Evolutionary conservation across 2,329 filamentous ascomycete species (phyloP).

Genomic region (Cladosporium austrohemisphaericum): DNA sequence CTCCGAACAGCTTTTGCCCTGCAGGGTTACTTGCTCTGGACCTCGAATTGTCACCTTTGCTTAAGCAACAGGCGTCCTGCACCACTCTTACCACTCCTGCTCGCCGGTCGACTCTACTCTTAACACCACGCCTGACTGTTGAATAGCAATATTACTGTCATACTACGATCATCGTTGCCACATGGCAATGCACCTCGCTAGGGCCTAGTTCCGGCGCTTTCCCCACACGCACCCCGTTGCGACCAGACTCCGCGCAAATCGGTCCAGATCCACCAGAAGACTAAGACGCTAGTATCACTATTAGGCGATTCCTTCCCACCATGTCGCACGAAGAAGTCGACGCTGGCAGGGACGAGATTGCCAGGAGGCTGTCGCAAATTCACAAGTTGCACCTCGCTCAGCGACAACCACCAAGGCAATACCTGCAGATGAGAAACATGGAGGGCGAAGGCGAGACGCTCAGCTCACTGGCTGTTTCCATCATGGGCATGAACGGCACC

Average conservation of each 20-base stretch:
- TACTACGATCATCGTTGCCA: background rate
- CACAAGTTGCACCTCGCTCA: conserved; percentile 13
- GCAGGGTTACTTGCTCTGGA: conserved; percentile 11
- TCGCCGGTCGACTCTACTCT: background rate
- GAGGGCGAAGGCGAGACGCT: conserved; percentile 7
- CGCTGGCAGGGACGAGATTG: conserved; percentile 13
- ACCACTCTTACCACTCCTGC: no score
- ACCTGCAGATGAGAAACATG: background rate
- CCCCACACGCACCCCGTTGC: conserved; percentile 11
- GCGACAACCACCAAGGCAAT: background rate
- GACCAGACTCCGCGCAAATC: background rate
- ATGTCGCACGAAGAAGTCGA: conserved; percentile 9
- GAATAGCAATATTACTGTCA: no score
- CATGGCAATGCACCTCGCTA: conserved; percentile 10
- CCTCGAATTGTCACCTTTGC: background rate
- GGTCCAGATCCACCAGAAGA: background rate
- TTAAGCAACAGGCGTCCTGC: background rate
- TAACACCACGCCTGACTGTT: background rate
- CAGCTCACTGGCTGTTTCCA: conserved; percentile 4
- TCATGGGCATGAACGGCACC: background rate
- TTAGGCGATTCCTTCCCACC: background rate
- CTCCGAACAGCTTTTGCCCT: background rate
- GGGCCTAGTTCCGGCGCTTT: conserved; percentile 5
- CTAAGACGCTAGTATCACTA: background rate
- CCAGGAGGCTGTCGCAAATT: conserved; percentile 3